phyloP scores from a whole-genome alignment of 2,329 filamentous ascomycete species.

The Sclerotinia sclerotiorum region DNA sequence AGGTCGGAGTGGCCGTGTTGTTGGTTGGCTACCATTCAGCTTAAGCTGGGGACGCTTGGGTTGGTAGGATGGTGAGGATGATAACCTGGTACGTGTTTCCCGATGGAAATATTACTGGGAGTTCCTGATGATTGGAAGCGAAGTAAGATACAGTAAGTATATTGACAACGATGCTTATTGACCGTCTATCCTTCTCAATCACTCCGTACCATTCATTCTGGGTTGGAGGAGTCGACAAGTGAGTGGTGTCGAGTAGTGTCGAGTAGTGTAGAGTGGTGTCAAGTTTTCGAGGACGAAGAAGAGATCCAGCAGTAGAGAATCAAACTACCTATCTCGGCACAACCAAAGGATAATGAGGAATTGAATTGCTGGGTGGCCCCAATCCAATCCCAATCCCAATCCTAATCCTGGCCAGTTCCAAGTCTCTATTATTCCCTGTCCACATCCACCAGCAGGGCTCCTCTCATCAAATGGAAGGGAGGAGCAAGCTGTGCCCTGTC shows the following conservation, averaged over 20 bases:
- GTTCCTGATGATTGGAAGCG: neutral
- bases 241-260: neutral
- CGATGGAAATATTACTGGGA: constrained; percentile 1
- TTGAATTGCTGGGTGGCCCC: constrained; percentile 6
- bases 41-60: constrained; percentile 1
- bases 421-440: constrained; percentile 5
- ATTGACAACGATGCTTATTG: neutral
- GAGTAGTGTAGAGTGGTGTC: neutral
- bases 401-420: neutral
- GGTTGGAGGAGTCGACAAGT: neutral
- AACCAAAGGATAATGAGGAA: constrained; percentile 4
- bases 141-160: neutral
- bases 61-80: constrained; percentile 10
- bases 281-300: constrained; percentile 12
- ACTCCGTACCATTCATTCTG: neutral
- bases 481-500: constrained; percentile 17
- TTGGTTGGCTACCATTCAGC: constrained; percentile 9
- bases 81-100: constrained; percentile 10
- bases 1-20: constrained; percentile 23
- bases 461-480: constrained; percentile 15
- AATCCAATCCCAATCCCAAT: constrained; percentile 10
- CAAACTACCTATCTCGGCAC: constrained; percentile 2
- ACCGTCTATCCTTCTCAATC: neutral
- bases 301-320: constrained; percentile 1
- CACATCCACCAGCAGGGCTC: constrained; percentile 9